A percentile compares a stretch with the other conserved stretches of the same genome.
Evolutionary conservation across 345 rosid species (phyloP).

Genomic region (Pugionium dolabratum): DNA sequence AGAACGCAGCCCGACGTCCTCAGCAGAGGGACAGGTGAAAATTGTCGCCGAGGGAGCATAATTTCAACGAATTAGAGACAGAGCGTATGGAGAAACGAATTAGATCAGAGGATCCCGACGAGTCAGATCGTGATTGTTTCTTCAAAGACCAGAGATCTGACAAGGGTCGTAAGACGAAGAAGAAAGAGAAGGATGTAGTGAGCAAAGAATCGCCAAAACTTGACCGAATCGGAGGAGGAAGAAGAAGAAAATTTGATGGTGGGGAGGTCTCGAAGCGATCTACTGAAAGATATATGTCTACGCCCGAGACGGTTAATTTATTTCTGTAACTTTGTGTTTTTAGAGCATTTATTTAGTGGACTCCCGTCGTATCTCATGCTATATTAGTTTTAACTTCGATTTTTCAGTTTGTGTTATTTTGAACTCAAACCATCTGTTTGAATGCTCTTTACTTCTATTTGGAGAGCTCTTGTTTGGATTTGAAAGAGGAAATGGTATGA

Average conservation of each 20-base stretch:
- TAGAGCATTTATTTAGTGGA: too few species aligned
- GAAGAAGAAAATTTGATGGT: constrained; percentile 7
- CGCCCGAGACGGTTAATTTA: constrained; percentile 14
- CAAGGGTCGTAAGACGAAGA: constrained; percentile 11
- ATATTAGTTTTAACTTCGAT: too few species aligned
- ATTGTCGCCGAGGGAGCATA: background rate
- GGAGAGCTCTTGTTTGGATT: background rate
- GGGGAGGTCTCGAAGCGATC: constrained; percentile 11
- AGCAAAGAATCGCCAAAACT: background rate
- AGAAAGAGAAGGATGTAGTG: constrained; percentile 3
- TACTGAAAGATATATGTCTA: background rate
- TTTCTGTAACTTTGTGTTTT: background rate
- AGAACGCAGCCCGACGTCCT: too few species aligned
- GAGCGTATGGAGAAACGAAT: constrained; percentile 28
- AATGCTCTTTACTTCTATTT: background rate
- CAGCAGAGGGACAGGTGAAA: too few species aligned
- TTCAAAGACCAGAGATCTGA: background rate
- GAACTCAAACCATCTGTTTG: background rate
- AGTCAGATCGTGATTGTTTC: background rate
- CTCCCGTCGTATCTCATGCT: too few species aligned
- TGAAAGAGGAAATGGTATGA: background rate
- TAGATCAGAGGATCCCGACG: constrained; percentile 16
- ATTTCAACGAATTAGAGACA: background rate
- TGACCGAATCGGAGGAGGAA: background rate
- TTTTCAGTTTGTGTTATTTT: background rate